Conservation (phyloP, 495 filamentous ascomycete species). For the Halenospora varia region DNA sequence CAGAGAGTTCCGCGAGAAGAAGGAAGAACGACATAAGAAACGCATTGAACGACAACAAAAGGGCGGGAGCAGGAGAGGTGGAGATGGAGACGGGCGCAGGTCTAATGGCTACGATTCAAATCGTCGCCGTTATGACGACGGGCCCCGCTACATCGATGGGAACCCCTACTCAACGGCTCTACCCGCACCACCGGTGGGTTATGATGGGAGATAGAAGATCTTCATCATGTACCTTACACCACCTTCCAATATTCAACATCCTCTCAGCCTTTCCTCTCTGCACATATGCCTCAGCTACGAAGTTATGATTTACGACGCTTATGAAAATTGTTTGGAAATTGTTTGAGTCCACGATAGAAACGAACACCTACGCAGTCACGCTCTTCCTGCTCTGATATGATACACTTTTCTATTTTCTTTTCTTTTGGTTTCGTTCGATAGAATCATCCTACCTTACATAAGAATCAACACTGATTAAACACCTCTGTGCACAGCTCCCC, state of each 20-base stretch:
- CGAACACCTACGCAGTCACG: neutral
- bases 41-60: conserved; percentile 25
- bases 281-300: neutral
- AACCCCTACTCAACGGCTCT: conserved; percentile 41
- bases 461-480: conserved; percentile 25
- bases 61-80: neutral
- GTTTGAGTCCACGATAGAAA: neutral
- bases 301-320: conserved; percentile 2
- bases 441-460: conserved; percentile 12
- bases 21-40: conserved; percentile 36
- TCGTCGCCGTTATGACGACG: conserved; percentile 25
- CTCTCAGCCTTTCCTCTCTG: neutral
- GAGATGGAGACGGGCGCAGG: conserved; percentile 30
- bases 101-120: conserved; percentile 31
- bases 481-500: conserved; percentile 21
- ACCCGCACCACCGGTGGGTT: conserved; percentile 39
- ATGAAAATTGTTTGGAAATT: neutral
- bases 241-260: conserved; percentile 2
- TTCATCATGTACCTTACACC: conserved; percentile 5
- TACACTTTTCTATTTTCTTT: conserved; percentile 9
- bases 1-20: conserved; percentile 47
- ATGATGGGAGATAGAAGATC: conserved; percentile 17
- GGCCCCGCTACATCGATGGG: conserved; percentile 46
- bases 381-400: conserved; percentile 7
- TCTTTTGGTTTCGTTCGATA: neutral